These are phyloP conservation scores for Tritrichomonas musculus DNA, from an alignment of 208 protist genomes.

Conservation along the genomic window DNA sequence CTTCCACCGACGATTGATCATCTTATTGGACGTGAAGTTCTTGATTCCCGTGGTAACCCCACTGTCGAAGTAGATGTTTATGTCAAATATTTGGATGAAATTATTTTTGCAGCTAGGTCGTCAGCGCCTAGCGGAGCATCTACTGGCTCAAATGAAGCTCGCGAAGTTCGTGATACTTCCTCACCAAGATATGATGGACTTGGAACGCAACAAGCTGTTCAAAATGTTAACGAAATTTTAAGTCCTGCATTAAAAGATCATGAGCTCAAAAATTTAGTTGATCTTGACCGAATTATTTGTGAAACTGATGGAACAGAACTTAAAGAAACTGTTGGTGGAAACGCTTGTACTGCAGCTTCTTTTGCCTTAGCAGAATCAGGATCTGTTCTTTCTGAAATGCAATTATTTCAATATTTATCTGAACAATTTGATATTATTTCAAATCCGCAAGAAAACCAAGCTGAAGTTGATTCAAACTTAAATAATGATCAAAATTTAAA, in stretches of 20 bases:
- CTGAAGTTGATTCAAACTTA: too few species aligned
- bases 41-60: too few species aligned
- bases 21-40: not conserved
- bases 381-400: not conserved
- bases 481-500: too few species aligned
- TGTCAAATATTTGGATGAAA: not conserved
- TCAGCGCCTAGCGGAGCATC: constrained; percentile 93
- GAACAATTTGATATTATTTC: not conserved
- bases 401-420: not conserved
- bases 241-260: constrained; percentile 66
- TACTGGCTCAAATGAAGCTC: constrained; percentile 90
- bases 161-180: constrained; percentile 87
- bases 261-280: not conserved
- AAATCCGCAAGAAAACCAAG: not conserved
- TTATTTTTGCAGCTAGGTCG: not conserved
- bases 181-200: constrained; percentile 83
- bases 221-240: constrained; percentile 88
- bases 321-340: constrained; percentile 28
- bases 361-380: constrained; percentile 20
- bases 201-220: constrained; percentile 79
- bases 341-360: constrained; percentile 27
- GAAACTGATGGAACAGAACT: not conserved
- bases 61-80: constrained; percentile 33
- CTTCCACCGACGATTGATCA: not conserved
- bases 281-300: not conserved